Evolutionary conservation across 2,329 filamentous ascomycete genomes (phyloP).

Genomic region (Colletotrichum costaricense): DNA sequence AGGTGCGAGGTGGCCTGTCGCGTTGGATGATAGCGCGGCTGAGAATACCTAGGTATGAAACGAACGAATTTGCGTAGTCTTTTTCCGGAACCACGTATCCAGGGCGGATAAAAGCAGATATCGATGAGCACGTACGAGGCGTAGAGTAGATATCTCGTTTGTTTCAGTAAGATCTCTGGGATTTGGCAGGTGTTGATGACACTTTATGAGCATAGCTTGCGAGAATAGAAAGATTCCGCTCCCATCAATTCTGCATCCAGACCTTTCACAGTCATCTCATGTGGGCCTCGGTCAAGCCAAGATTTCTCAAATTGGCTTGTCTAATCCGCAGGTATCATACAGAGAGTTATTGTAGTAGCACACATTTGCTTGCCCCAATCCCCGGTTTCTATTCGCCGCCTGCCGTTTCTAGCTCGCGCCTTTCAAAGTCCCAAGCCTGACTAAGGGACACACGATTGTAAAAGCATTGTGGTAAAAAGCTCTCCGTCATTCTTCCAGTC

Average conservation of each 20-base stretch:
- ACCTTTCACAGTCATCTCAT: neutral
- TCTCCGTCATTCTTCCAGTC: neutral
- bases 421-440: neutral
- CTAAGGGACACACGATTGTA: neutral
- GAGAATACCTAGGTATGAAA: neutral
- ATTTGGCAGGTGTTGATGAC: neutral
- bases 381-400: constrained; percentile 24
- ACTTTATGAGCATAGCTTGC: constrained; percentile 22
- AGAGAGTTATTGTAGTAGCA: constrained; percentile 41
- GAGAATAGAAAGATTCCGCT: constrained; percentile 19
- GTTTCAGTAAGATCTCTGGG: neutral
- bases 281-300: constrained; percentile 15
- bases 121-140: neutral
- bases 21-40: constrained; percentile 4
- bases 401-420: constrained; percentile 21
- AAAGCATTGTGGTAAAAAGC: neutral
- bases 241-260: neutral
- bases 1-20: constrained; percentile 12
- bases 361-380: constrained; percentile 32
- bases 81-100: neutral
- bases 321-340: constrained; percentile 46
- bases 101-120: neutral
- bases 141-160: neutral
- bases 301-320: constrained; percentile 38
- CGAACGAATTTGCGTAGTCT: neutral